Conservation (phyloP, 768 basidiomycete species). For the Tylopilus sp. region DNA sequence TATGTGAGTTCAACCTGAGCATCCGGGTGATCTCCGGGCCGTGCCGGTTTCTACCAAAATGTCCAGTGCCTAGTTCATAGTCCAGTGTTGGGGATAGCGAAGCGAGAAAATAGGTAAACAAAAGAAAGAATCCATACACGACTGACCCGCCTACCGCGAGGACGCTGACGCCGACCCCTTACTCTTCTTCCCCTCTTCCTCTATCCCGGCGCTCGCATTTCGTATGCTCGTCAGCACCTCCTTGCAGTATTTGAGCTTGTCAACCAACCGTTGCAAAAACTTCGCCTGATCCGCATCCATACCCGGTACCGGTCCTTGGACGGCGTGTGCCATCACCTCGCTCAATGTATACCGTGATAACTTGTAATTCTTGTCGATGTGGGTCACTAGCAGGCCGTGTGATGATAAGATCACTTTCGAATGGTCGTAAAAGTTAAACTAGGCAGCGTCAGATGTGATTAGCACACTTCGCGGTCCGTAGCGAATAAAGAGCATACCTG, state of each 20-base stretch:
- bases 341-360: conserved; percentile 70
- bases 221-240: conserved; percentile 75
- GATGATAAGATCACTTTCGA: conserved; percentile 89
- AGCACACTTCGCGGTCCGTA: not conserved
- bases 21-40: not conserved
- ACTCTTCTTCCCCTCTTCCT: conserved; percentile 9
- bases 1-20: no score
- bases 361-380: conserved; percentile 87
- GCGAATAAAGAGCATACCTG: conserved; percentile 57
- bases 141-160: conserved; percentile 3
- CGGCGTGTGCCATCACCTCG: conserved; percentile 60
- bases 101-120: not conserved
- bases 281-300: conserved; percentile 55
- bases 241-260: conserved; percentile 76
- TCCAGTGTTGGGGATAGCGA: not conserved
- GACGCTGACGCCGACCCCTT: conserved; percentile 6
- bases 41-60: no score
- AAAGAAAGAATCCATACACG: not conserved
- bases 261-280: conserved; percentile 60
- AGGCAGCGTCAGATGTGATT: not conserved
- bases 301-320: conserved; percentile 23
- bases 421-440: conserved; percentile 99
- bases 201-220: conserved; percentile 48
- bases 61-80: no score
- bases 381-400: conserved; percentile 73